Evolutionary conservation across 371 early-diverging fungal genomes (phyloP).

Genomic region (Funneliformis caledonium): DNA sequence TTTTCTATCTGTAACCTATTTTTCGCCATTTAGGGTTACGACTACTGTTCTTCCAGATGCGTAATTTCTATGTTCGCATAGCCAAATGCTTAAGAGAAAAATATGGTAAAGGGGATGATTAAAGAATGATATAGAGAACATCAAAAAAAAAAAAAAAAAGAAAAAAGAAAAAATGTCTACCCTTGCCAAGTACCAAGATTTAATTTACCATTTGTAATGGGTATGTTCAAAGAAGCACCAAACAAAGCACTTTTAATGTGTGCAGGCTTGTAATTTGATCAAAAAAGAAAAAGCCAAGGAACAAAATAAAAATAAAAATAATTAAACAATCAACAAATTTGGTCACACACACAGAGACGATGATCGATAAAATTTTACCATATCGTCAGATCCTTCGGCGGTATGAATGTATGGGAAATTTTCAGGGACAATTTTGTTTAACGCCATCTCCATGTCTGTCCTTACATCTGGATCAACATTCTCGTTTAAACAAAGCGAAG

Average conservation of each 20-base stretch:
- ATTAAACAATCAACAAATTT: no score
- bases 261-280: conserved; percentile 63
- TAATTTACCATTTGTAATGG: conserved; percentile 79
- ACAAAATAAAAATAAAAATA: not conserved
- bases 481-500: conserved; percentile 88
- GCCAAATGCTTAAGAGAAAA: conserved; percentile 59
- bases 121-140: not conserved
- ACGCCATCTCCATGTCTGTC: conserved; percentile 80
- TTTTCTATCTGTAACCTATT: conserved; percentile 8
- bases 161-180: conserved; percentile 34
- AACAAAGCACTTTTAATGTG: conserved; percentile 86
- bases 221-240: conserved; percentile 87
- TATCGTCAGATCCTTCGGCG: conserved; percentile 69
- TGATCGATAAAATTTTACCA: conserved; percentile 40
- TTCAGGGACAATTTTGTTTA: conserved; percentile 83
- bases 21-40: conserved; percentile 77
- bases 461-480: conserved; percentile 84
- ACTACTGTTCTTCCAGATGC: conserved; percentile 69
- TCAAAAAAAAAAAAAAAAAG: not conserved
- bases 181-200: conserved; percentile 94
- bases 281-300: not conserved
- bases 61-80: conserved; percentile 76
- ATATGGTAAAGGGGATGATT: not conserved
- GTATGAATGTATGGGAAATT: conserved; percentile 77
- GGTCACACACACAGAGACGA: not conserved